These are phyloP conservation scores for Heliamphora pulchella DNA, from an alignment of 179 eudicot genomes.

Conservation along the genomic window DNA sequence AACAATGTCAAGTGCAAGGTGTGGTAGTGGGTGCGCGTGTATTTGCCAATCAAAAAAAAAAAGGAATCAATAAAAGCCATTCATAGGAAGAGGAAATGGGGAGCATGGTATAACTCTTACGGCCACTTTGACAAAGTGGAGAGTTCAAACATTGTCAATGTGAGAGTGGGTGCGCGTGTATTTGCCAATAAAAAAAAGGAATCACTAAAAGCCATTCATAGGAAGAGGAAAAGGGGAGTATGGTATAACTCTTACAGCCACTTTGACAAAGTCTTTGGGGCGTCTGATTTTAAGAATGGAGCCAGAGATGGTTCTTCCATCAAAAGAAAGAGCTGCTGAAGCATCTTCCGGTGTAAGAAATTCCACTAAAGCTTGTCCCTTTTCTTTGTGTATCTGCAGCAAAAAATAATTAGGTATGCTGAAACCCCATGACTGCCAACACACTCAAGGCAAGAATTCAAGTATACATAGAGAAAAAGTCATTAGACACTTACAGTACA, in stretches of 20 bases:
- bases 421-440: not conserved
- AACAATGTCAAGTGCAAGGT: too few species aligned
- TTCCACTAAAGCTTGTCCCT: constrained; percentile 90
- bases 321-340: constrained; percentile 75
- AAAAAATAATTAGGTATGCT: constrained; percentile 8
- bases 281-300: constrained; percentile 77
- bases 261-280: constrained; percentile 73
- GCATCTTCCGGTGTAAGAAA: constrained; percentile 98
- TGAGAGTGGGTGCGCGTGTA: too few species aligned
- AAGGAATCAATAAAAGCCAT: too few species aligned
- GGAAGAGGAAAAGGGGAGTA: constrained; percentile 15
- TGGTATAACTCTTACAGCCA: constrained; percentile 57
- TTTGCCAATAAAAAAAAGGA: too few species aligned
- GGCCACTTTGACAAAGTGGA: too few species aligned
- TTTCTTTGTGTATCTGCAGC: constrained; percentile 88
- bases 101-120: too few species aligned
- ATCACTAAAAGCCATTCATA: too few species aligned
- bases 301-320: constrained; percentile 69
- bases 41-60: too few species aligned
- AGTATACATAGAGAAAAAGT: not conserved
- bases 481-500: constrained; percentile 62
- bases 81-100: too few species aligned
- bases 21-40: too few species aligned
- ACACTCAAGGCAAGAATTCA: not conserved
- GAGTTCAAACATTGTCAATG: too few species aligned